Percentiles rank a stretch among this genome's conserved stretches.
phyloP scores from a whole-genome alignment of 2,329 filamentous ascomycete species.

The Trichoderma sp. region DNA sequence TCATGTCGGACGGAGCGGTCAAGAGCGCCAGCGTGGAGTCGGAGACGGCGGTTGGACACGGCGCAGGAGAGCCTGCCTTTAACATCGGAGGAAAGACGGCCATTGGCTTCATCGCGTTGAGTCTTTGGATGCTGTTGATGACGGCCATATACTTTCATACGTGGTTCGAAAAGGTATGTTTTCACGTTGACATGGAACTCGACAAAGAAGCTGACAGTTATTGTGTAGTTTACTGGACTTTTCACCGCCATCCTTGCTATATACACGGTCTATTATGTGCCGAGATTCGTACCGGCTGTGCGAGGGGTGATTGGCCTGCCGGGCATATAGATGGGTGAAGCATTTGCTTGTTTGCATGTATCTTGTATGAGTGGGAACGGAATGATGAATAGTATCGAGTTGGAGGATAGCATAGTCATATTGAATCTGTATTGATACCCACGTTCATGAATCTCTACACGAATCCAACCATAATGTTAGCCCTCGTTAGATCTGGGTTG shows the following conservation, averaged over 20 bases:
- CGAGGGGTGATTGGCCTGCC: slow-evolving; percentile 53
- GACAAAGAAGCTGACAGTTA: slow-evolving; percentile 33
- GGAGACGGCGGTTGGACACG: slow-evolving; percentile 34
- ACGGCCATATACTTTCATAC: slow-evolving; percentile 98
- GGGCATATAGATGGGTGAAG: slow-evolving; percentile 47
- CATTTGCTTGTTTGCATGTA: not conserved
- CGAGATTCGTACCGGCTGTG: slow-evolving; percentile 52
- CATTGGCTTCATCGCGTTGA: slow-evolving; percentile 66
- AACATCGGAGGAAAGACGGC: slow-evolving; percentile 59
- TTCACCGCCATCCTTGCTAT: slow-evolving; percentile 51
- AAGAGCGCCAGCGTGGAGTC: slow-evolving; percentile 59
- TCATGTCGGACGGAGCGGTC: slow-evolving; percentile 66
- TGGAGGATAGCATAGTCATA: not conserved
- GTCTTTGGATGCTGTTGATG: slow-evolving; percentile 97
- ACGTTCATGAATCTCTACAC: not conserved
- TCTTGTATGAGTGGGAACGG: not conserved
- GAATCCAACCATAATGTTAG: not conserved
- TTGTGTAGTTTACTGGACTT: slow-evolving; percentile 55
- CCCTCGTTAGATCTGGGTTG: not conserved
- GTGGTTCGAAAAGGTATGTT: slow-evolving; percentile 90
- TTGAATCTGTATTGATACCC: slow-evolving; percentile 1
- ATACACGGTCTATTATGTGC: slow-evolving; percentile 56
- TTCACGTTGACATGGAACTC: not conserved
- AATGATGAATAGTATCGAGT: not conserved
- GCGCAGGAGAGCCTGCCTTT: slow-evolving; percentile 38